phyloP scores from a whole-genome alignment of 148 eudicot species.

The Limonium bicolor region DNA sequence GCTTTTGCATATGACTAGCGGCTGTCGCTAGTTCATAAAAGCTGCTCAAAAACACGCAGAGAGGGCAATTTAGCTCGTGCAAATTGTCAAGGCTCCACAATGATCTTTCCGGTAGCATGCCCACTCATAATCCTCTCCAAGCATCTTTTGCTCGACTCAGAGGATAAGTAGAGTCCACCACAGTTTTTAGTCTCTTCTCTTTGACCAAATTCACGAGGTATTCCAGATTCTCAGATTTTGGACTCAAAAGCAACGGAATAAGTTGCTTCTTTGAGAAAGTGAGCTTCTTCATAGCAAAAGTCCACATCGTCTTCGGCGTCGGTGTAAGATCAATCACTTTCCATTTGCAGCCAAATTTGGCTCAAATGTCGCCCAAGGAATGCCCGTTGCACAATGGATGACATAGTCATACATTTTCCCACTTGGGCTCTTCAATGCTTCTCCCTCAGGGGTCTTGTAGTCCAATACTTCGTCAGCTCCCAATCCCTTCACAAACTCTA shows the following conservation, averaged over 20 bases:
- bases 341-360: slow-evolving; percentile 25
- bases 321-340: slow-evolving; percentile 37
- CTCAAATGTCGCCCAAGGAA: slow-evolving; percentile 11
- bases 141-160: slow-evolving; percentile 36
- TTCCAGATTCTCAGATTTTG: slow-evolving; percentile 23
- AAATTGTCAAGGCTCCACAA: slow-evolving; percentile 24
- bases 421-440: slow-evolving; percentile 35
- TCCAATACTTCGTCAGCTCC: slow-evolving; percentile 48
- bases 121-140: slow-evolving; percentile 30
- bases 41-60: too few relatives aligned
- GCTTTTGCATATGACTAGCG: too few relatives aligned
- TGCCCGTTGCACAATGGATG: background rate
- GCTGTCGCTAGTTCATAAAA: too few relatives aligned
- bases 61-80: too few relatives aligned
- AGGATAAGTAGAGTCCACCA: slow-evolving; percentile 27
- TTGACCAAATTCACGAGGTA: slow-evolving; percentile 28
- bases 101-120: slow-evolving; percentile 30
- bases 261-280: slow-evolving; percentile 31
- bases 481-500: slow-evolving; percentile 1
- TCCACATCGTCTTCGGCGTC: slow-evolving; percentile 14
- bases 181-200: slow-evolving; percentile 39
- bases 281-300: slow-evolving; percentile 24
- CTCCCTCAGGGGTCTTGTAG: slow-evolving; percentile 39
- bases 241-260: slow-evolving; percentile 17
- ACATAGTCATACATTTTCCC: slow-evolving; percentile 7